These are phyloP conservation scores for Coniochaeta sp. DNA, from an alignment of 2,329 filamentous ascomycete species.

Conservation along the genomic window DNA sequence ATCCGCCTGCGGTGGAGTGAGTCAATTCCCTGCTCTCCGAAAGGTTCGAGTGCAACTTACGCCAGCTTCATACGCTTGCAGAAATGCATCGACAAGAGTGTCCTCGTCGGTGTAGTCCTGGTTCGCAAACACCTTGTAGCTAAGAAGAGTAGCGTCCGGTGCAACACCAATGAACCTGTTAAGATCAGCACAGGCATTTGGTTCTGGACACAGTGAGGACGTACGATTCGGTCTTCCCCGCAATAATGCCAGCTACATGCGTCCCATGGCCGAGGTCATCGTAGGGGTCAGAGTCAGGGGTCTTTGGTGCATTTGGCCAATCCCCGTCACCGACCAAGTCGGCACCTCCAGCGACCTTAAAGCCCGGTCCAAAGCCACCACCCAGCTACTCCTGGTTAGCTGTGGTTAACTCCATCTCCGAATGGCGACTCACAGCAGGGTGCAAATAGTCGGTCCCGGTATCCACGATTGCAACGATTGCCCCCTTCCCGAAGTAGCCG, in stretches of 20 bases:
- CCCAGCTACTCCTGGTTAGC: slow-evolving; percentile 6
- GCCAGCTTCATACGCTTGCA: slow-evolving; percentile 21
- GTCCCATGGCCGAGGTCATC: slow-evolving; percentile 6
- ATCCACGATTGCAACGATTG: slow-evolving; percentile 23
- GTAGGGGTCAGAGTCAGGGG: too few relatives aligned
- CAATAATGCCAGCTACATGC: slow-evolving; percentile 7
- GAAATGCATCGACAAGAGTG: slow-evolving; percentile 22
- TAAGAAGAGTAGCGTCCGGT: slow-evolving; percentile 19
- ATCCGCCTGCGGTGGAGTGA: slow-evolving; percentile 11
- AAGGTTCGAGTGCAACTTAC: too few relatives aligned
- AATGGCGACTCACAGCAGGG: slow-evolving; percentile 11
- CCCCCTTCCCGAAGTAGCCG: slow-evolving; percentile 22
- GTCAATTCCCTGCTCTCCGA: too few relatives aligned
- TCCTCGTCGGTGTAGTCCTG: slow-evolving; percentile 16
- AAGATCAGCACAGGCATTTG: background rate
- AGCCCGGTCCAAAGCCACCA: slow-evolving; percentile 4
- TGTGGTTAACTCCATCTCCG: background rate
- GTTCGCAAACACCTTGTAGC: slow-evolving; percentile 23
- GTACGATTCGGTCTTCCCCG: slow-evolving; percentile 5
- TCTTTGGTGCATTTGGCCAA: too few relatives aligned
- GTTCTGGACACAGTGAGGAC: background rate
- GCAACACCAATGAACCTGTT: slow-evolving; percentile 15
- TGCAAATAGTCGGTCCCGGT: slow-evolving; percentile 31
- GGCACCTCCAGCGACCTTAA: slow-evolving; percentile 6
- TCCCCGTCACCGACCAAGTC: slow-evolving; percentile 5